Base-by-base conservation (phyloP, 2,329 filamentous ascomycete genomes). In the Cordyceps militaris region DNA sequence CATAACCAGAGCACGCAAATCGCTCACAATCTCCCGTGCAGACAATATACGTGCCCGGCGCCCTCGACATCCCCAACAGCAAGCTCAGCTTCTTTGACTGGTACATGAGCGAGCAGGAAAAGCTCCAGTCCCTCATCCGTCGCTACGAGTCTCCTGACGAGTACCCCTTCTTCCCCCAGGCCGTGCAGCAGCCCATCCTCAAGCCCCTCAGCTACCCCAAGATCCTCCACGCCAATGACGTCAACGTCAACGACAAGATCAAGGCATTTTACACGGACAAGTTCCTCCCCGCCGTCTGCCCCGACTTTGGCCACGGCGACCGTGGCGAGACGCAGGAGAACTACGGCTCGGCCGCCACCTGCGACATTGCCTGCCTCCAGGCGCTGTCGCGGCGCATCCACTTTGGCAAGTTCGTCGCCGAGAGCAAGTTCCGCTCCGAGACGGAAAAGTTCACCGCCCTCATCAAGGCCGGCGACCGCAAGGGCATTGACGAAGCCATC, bases 391-490 rank as follows among this genome's bases (percentile, higher is more conserved):
- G 93, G 43, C 81, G 94, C 57, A 94, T 99, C 65, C 94, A 99
- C 74, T 99, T 96, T 75, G 94, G 94, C 65, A 99, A 97, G 76
- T 97, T 97, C 67, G 94, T 99, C 9, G 94, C 94, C 44, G 94
- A 99, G 79, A 86, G 87, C 60, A 99, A 99, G 76, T 99, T 97
- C 74, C 82, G 83, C 65, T 86, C 88, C 48, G 89, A 97, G 64
- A 81, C 85, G 30, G 89, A 92, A 65, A 82, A 77, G 61, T 99
- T 93, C 70, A 92, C 89, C 6, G 79, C 78, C 61, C 73, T 97
- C 73, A 97, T 99, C 75, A 85, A 86, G 71, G 87, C 84, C 1
- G 85, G 79, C 61, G 92, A 99, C 71, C 80, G 88, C 6, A 77
- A 85, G 57, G 93, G 87, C 2, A 93, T 99, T 64, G 91, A 87